Evolutionary conservation across 2,329 filamentous ascomycete species (phyloP).

Genomic region (Cadophora luteo-olivacea): DNA sequence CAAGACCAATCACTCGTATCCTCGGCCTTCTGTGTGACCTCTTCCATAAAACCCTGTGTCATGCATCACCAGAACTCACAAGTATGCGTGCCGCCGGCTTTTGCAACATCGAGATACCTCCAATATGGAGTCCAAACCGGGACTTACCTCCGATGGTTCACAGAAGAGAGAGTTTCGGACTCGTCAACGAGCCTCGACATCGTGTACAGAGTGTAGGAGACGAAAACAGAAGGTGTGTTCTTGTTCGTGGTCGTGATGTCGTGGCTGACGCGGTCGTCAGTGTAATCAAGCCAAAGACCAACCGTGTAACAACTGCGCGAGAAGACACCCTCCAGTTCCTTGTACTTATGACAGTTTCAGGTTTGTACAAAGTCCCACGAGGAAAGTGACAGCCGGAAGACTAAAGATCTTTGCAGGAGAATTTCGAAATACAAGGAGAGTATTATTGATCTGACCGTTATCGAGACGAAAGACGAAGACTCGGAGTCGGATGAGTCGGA

Average conservation of each 20-base stretch:
- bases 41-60: conserved; percentile 20
- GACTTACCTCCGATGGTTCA: conserved; percentile 33
- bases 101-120: conserved; percentile 8
- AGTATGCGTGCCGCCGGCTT: conserved; percentile 24
- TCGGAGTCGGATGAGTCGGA: background rate
- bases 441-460: conserved; percentile 16
- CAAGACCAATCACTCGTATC: background rate
- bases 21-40: conserved; percentile 11
- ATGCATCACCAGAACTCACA: conserved; percentile 25
- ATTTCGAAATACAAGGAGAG: conserved; percentile 21
- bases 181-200: conserved; percentile 35
- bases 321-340: conserved; percentile 36
- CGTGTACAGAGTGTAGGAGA: conserved; percentile 37
- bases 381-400: background rate
- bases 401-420: conserved; percentile 16
- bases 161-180: conserved; percentile 32
- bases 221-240: conserved; percentile 37
- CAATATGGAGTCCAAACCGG: conserved; percentile 20
- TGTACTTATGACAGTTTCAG: conserved; percentile 32
- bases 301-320: conserved; percentile 38
- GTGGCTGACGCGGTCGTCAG: conserved; percentile 27
- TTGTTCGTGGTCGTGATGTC: background rate
- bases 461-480: conserved; percentile 15
- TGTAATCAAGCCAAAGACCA: conserved; percentile 39
- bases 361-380: conserved; percentile 15